Base-by-base conservation (phyloP, 2,329 filamentous ascomycete species). In the Xylaria sp. region DNA sequence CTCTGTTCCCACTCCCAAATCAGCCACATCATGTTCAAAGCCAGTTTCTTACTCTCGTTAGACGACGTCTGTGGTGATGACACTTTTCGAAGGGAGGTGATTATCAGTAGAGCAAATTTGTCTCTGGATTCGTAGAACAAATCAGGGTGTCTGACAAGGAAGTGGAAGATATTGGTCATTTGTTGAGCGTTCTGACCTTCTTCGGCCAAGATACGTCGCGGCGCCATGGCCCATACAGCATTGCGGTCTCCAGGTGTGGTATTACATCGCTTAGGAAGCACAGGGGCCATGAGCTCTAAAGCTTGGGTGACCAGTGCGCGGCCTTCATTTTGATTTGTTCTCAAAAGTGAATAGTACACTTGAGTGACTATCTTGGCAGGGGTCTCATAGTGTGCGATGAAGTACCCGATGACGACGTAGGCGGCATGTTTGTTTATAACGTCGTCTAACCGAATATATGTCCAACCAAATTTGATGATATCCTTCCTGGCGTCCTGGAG, bases 381-480 rank as follows among this genome's bases (percentile, higher is more conserved):
- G 0, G 96, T 98, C 75, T 99, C 97, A 78, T 97, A 99, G 72
- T 97, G 92, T 0, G 94, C 93, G 75, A 99, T 98, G 83, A 99
- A 99, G 81, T 98, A 99, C 2, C 93, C 94, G 70, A 99, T 97
- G 6, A 99, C 90, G 5, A 98, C 95, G 76, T 99, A 99, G 2
- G 96, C 94, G 0, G 95, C 96, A 79, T 98, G 96, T 81, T 99
- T 99, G 84, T 98, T 99, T 84, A 99, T 97, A 66, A 97, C 93
- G 80, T 99, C 96, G 77, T 99, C 97, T n/a, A 99, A 88, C 28
- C 93, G 90, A 76, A 99, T 99, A 78, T 97, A 98, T 20, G 94
- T 97, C 96, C 96, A 99, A 2, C 94, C 94, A 81, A 98, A 99
- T 81, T 98, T 98, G 78, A 99, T 99, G 71, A 99, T 95, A 73